phyloP scores from a whole-genome alignment of 2,329 filamentous ascomycete species.

The Fusarium nygamai region DNA sequence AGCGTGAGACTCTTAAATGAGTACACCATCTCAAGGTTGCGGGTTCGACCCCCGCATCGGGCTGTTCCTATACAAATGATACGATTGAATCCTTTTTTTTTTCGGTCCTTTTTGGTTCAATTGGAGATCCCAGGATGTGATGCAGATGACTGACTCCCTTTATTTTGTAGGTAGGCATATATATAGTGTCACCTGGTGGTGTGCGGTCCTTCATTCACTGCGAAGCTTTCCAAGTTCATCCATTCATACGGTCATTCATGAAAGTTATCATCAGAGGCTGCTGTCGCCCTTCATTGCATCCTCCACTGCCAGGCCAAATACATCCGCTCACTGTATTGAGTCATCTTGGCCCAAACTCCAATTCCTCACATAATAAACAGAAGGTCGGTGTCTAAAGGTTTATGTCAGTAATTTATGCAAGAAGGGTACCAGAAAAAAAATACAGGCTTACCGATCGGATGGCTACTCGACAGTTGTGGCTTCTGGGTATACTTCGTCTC shows the following conservation, averaged over 20 bases:
- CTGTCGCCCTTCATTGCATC: neutral
- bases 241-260: constrained; percentile 4
- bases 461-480: constrained; percentile 94
- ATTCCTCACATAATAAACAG: constrained; percentile 70
- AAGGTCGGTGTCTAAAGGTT: constrained; percentile 67
- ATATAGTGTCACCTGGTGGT: neutral
- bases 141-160: too few species aligned
- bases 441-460: constrained; percentile 83
- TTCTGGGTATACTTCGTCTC: constrained; percentile 90
- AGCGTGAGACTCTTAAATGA: constrained; percentile 72
- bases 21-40: constrained; percentile 62
- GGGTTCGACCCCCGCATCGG: constrained; percentile 62
- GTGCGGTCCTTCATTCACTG: neutral
- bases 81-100: constrained; percentile 18
- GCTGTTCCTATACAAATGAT: constrained; percentile 50
- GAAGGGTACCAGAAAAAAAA: fast-evolving
- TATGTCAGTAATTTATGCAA: constrained; percentile 13
- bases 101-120: neutral
- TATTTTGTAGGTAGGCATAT: neutral
- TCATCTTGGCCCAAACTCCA: constrained; percentile 62
- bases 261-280: neutral
- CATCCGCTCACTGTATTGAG: constrained; percentile 35
- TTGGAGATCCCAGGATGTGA: neutral
- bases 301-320: neutral
- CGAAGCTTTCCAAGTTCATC: neutral